These are phyloP conservation scores for Salix brachista DNA, from an alignment of 345 rosid genomes.

Conservation along the genomic window DNA sequence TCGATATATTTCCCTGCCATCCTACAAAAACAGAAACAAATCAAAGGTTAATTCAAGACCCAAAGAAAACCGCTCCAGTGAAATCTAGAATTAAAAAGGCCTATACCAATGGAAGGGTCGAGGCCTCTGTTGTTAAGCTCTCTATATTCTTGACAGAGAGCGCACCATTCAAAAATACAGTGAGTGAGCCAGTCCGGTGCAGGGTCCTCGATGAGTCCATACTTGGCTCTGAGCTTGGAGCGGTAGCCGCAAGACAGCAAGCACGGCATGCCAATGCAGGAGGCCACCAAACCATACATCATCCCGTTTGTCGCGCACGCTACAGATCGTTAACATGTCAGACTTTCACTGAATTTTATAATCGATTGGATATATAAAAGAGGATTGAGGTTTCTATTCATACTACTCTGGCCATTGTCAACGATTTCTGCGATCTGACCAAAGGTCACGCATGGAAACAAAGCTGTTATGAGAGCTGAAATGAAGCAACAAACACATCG, in stretches of 20 bases:
- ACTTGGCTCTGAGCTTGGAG: slow-evolving; percentile 54
- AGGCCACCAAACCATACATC: slow-evolving; percentile 37
- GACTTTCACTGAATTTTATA: too few species aligned
- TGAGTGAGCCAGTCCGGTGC: slow-evolving; percentile 63
- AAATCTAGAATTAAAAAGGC: background rate
- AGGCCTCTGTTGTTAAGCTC: slow-evolving; percentile 61
- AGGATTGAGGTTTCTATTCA: background rate
- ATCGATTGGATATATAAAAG: too few species aligned
- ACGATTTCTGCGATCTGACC: slow-evolving; percentile 64
- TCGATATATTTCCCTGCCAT: slow-evolving; percentile 44
- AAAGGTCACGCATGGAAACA: slow-evolving; percentile 45
- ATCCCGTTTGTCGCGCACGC: slow-evolving; percentile 52
- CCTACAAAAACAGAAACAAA: slow-evolving; percentile 27
- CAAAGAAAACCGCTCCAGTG: too few species aligned
- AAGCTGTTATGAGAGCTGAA: slow-evolving; percentile 52
- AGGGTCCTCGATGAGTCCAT: slow-evolving; percentile 57
- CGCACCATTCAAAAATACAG: slow-evolving; percentile 55
- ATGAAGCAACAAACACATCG: background rate
- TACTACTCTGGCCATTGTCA: slow-evolving; percentile 48
- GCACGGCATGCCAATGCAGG: slow-evolving; percentile 41
- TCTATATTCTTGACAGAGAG: slow-evolving; percentile 73
- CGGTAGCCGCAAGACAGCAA: slow-evolving; percentile 60
- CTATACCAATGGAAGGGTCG: slow-evolving; percentile 57
- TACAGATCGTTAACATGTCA: slow-evolving; percentile 5
- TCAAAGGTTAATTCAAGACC: background rate